Conservation (phyloP, 805 yeast genomes). For the Teunomyces lycoperdinae region DNA sequence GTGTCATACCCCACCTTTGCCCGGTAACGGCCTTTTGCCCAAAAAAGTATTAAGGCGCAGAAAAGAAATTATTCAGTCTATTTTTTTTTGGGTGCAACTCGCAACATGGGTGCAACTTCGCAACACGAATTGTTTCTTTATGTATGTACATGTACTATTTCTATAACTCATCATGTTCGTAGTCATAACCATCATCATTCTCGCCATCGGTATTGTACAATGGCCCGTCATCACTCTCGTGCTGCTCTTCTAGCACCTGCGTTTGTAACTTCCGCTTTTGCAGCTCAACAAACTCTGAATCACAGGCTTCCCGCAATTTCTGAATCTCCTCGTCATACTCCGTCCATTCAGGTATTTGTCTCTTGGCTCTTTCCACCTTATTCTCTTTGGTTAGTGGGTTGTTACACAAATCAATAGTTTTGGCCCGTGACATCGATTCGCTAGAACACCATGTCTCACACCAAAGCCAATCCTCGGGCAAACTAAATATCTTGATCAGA, state of each 20-base stretch:
- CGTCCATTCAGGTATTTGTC: constrained; percentile 79
- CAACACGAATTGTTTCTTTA: neutral
- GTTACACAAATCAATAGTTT: constrained; percentile 79
- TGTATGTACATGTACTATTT: too few species aligned
- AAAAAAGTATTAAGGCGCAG: neutral
- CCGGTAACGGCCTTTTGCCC: constrained; percentile 2
- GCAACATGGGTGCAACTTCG: neutral
- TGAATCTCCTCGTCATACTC: constrained; percentile 58
- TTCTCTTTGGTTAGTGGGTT: constrained; percentile 82
- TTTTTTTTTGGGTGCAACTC: neutral
- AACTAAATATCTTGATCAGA: constrained; percentile 61
- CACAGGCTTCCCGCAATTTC: constrained; percentile 13
- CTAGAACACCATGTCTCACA: constrained; percentile 91
- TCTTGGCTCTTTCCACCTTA: constrained; percentile 68
- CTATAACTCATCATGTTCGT: constrained; percentile 8
- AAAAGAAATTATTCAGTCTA: neutral
- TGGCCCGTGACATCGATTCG: constrained; percentile 57
- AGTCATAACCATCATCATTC: neutral
- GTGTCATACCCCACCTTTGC: neutral
- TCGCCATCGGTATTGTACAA: neutral
- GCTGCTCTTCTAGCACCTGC: neutral
- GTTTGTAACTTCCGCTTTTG: constrained; percentile 3
- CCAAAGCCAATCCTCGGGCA: constrained; percentile 88
- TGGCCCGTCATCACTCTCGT: constrained; percentile 7
- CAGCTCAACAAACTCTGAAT: neutral